Percentiles rank a stretch among this genome's conserved stretches.
phyloP scores from a whole-genome alignment of 305 asterid genomes.

The Coffea humblotiana region DNA sequence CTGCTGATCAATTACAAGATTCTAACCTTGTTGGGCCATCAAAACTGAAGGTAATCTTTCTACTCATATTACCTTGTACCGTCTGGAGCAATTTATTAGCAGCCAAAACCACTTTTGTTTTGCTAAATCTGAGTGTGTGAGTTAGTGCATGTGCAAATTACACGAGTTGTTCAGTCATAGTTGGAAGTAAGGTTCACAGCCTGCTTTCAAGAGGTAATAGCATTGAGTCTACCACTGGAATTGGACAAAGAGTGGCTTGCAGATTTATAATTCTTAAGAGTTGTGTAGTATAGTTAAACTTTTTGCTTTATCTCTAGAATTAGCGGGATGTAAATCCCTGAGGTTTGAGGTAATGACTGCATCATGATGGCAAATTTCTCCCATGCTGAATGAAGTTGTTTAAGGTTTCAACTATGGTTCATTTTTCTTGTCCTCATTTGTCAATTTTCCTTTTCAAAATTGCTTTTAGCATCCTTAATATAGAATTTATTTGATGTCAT shows the following conservation, averaged over 20 bases:
- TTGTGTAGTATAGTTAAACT: background rate
- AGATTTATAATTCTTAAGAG: background rate
- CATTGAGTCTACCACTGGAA: background rate
- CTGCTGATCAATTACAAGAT: conserved; percentile 40
- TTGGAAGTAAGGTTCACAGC: background rate
- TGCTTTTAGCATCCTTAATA: conserved; percentile 1
- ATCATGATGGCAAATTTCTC: background rate
- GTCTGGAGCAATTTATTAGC: background rate
- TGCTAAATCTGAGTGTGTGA: background rate
- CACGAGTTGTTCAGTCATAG: background rate
- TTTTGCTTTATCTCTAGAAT: background rate
- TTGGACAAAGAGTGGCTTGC: background rate
- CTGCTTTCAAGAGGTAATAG: background rate
- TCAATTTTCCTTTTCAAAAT: background rate
- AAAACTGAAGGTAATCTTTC: conserved; percentile 51
- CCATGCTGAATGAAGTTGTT: background rate
- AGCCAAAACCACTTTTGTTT: background rate
- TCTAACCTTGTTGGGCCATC: conserved; percentile 38
- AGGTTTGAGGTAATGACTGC: background rate
- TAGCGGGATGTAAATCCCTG: background rate
- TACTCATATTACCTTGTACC: background rate
- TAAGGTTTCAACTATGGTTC: background rate
- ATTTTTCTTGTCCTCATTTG: background rate
- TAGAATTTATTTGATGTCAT: background rate
- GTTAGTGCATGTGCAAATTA: background rate